Evolutionary conservation across 2,329 filamentous ascomycete species (phyloP).

Genomic region (Davidsoniella eucalypti): DNA sequence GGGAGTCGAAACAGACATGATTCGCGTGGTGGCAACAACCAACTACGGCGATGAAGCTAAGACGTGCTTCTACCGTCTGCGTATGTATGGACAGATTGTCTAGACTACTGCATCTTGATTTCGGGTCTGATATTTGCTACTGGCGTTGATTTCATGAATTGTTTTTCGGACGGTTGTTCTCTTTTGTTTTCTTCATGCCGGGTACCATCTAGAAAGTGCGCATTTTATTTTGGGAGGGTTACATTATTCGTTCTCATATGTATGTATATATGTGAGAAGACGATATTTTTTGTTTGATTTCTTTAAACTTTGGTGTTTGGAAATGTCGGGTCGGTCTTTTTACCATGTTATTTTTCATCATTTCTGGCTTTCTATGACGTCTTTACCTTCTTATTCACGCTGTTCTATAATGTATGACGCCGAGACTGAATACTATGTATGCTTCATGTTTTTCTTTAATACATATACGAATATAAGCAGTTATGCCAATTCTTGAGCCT

Average conservation of each 20-base stretch:
- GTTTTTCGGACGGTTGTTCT: too few relatives aligned
- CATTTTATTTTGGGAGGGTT: too few relatives aligned
- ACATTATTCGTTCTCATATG: too few relatives aligned
- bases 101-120: slow-evolving; percentile 8
- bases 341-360: not conserved
- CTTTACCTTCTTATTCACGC: not conserved
- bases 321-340: not conserved
- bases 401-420: not conserved
- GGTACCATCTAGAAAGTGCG: too few relatives aligned
- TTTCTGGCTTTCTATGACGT: not conserved
- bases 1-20: slow-evolving; percentile 30
- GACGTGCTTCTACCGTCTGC: slow-evolving; percentile 50
- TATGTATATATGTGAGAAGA: too few relatives aligned
- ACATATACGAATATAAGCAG: not conserved
- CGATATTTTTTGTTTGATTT: not conserved
- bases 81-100: slow-evolving; percentile 33
- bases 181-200: too few relatives aligned
- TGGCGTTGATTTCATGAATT: too few relatives aligned
- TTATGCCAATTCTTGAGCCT: too few relatives aligned
- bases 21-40: slow-evolving; percentile 37
- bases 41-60: slow-evolving; percentile 43
- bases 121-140: too few relatives aligned
- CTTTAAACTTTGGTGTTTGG: too few relatives aligned
- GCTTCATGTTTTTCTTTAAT: not conserved
- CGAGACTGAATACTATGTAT: not conserved